These are phyloP conservation scores for Cucurbita argyrosperma DNA, from an alignment of 306 rosid genomes.

Conservation along the genomic window DNA sequence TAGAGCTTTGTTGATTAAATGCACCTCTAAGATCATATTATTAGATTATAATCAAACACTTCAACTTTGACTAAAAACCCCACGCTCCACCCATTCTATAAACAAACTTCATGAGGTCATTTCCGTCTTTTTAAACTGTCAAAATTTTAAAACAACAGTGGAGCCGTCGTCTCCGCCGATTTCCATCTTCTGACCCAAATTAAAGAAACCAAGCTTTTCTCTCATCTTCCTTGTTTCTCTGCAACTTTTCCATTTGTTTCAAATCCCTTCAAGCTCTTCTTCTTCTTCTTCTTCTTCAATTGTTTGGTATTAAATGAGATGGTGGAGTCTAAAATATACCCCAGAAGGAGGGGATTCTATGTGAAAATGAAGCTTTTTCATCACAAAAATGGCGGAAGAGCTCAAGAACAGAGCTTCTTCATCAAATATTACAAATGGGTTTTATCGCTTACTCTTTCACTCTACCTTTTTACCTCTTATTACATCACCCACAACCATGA, in stretches of 20 bases:
- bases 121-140: neutral
- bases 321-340: slow-evolving; percentile 28
- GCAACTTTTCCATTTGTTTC: neutral
- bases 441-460: slow-evolving; percentile 65
- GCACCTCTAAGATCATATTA: neutral
- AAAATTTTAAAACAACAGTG: neutral
- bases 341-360: slow-evolving; percentile 39
- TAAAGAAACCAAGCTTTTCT: neutral
- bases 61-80: neutral
- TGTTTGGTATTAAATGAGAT: slow-evolving; percentile 24
- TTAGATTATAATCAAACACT: neutral
- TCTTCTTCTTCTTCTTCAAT: neutral
- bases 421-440: slow-evolving; percentile 54
- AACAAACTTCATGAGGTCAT: neutral
- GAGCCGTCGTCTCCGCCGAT: neutral
- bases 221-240: neutral
- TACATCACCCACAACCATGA: slow-evolving; percentile 31
- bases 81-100: neutral
- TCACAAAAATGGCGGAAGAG: slow-evolving; percentile 38
- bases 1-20: neutral
- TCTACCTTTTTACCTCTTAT: slow-evolving; percentile 64
- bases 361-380: slow-evolving; percentile 66
- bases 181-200: neutral
- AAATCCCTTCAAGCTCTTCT: slow-evolving; percentile 21
- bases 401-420: slow-evolving; percentile 40